These are phyloP conservation scores for Aspergillus arachidicola DNA, from an alignment of 2,329 filamentous ascomycete species.

Conservation along the genomic window DNA sequence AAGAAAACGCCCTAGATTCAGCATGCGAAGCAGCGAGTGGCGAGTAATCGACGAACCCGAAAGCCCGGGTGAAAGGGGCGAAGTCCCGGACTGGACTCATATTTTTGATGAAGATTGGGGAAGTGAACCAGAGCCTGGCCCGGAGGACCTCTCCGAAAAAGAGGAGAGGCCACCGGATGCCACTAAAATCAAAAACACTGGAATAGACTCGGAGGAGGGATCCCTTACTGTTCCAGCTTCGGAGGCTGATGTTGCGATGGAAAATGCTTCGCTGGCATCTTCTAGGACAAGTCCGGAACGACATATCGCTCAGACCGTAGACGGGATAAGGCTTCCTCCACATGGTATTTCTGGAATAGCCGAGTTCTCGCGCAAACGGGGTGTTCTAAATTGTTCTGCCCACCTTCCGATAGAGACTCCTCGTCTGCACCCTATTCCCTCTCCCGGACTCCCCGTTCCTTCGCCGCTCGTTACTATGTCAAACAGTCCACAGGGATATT, in stretches of 20 bases:
- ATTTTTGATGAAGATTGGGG: slow-evolving; percentile 28
- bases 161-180: neutral
- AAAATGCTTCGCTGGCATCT: neutral
- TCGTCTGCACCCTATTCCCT: slow-evolving; percentile 41
- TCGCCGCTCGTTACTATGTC: slow-evolving; percentile 40
- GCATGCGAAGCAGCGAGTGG: slow-evolving; percentile 70
- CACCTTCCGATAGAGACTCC: slow-evolving; percentile 38
- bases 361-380: slow-evolving; percentile 5
- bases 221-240: neutral
- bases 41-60: slow-evolving; percentile 71
- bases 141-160: slow-evolving; percentile 12
- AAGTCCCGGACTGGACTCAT: slow-evolving; percentile 30
- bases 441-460: slow-evolving; percentile 42
- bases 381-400: slow-evolving; percentile 1
- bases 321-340: slow-evolving; percentile 9
- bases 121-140: slow-evolving; percentile 14
- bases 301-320: slow-evolving; percentile 4
- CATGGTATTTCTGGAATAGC: slow-evolving; percentile 2
- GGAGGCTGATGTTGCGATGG: neutral
- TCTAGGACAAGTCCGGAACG: neutral
- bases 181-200: too few relatives aligned
- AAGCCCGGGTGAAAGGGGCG: slow-evolving; percentile 62
- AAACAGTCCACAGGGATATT: slow-evolving; percentile 32
- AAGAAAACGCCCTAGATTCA: slow-evolving; percentile 71
- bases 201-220: slow-evolving; percentile 5